Base-by-base conservation (phyloP, 306 rosid genomes). In the Rosa chinensis region DNA sequence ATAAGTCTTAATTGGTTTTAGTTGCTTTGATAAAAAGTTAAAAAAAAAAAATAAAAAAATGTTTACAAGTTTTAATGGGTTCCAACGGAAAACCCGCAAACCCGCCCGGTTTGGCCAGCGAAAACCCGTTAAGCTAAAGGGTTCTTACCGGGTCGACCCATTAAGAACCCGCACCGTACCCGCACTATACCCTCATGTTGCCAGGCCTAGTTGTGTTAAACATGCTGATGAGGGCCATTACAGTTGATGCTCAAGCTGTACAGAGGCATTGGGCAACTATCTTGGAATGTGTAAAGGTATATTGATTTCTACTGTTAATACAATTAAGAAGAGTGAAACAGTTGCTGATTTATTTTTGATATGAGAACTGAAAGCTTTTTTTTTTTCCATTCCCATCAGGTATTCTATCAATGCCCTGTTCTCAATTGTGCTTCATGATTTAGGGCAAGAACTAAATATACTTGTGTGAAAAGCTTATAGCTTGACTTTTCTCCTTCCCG, bases 261-360 rank as follows among this genome's bases (percentile, higher is more conserved):
- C 99, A 95, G 88, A 95, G 99, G 87, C 99, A 95, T 85, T 93
- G 99, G 63, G 88, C 92, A 77, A 95, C 99, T 42, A 95, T 95
- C 82, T 83, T 95, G 85, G 99, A 95, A 87, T 95, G 99, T 78
- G 99, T 95, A 2, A 95, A 95, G 98, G 99, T 95, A 86, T 79
- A 88, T 66, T 82, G 49, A 23, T 32, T 44, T 10, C 35, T 77
- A 73, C 6, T 72, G 69, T 81, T 55, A 39, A 44, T 62, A 49
- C 73, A 48, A 47, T 48, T 69, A 40, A 42, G 12, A 61, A 35
- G 4, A 11, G 37, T 25, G 6, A 55, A n/a, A 42, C 35, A 49
- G 7, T 43, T 42, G 50, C 43, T 61, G 50, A 66, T 35, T 61
- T 21, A 32, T 52, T 42, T 20, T 17, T 78, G 66, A 39, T 23